Evolutionary conservation across 768 basidiomycete genomes (phyloP), one percentile per base, ranked within the genome.

Genomic region (Panaeolus papilionaceus): DNA sequence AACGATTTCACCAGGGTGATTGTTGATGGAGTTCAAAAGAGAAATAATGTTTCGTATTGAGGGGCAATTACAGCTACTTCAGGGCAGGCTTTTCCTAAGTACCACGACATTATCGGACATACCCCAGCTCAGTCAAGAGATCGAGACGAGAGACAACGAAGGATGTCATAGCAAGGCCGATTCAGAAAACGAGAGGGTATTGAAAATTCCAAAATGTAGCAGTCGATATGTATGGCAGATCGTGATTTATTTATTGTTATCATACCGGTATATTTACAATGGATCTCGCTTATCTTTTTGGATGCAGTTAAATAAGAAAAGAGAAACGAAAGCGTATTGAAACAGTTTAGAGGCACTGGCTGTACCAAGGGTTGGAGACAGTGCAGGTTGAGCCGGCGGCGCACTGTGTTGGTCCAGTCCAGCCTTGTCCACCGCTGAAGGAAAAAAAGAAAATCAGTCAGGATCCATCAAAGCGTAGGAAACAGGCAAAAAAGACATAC

Each of bases 401-500:
- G 51, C 70, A 71, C 20, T 38, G 39, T 37, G 70, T 69, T 16
- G 68, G 67, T 58, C 71, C 69, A 3, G 64, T 66, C 51, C 65
- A 70, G 7, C 69, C 64, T 26, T 44, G 63, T 20, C 69, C 67
- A 38, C 67, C 67, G 49, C 67, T 58, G 28, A 10, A 47, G 20
- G 45, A 58, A 37, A 2, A 58, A 28, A 58, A 49, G 45, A 16
- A 20, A 20, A 20, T 49, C 23, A 49, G 6, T 23, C 4, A 7
- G 8, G n/a, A 7, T 20, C 23, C 33, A 33, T 33, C 5, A 33
- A 5, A 45, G n/a, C 38, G 23, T 28, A 58, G 47, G 6, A 23
- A 7, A 26, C n/a, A 49, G 7, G 26, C 10, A 16, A 7, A 33
- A 11, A 14, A 7, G 23, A 69, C 75, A 69, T 64, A 79, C 78